Evolutionary conservation across 495 filamentous ascomycete genomes (phyloP).

Genomic region (Penicillium dipodomyicola): DNA sequence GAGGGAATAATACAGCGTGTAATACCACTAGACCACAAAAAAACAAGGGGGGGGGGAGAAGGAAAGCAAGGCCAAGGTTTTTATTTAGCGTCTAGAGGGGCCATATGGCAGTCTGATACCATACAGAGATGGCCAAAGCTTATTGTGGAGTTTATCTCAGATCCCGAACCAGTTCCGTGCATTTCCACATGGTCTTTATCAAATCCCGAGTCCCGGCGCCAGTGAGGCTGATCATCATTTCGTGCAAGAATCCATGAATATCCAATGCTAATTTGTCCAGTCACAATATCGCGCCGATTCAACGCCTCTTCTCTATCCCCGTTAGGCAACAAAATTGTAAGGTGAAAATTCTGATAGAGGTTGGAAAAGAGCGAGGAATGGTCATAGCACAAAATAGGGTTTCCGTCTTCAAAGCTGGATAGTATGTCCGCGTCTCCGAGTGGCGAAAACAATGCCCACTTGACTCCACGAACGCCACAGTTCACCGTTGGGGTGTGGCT

Average conservation of each 20-base stretch:
- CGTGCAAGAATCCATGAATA: background rate
- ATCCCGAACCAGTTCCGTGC: conserved; percentile 4
- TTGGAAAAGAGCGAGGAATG: background rate
- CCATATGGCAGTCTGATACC: no score
- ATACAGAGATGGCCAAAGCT: conserved; percentile 15
- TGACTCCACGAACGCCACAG: conserved; percentile 20
- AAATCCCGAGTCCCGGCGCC: background rate
- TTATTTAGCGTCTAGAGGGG: no score
- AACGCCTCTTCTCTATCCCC: background rate
- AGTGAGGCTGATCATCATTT: conserved; percentile 15
- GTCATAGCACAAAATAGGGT: background rate
- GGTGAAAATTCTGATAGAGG: background rate
- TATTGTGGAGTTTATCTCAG: conserved; percentile 15
- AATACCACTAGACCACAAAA: no score
- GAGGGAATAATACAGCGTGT: no score
- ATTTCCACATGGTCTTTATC: background rate
- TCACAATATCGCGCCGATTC: conserved; percentile 1
- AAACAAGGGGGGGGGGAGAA: no score
- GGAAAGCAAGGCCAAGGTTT: no score
- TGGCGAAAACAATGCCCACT: conserved; percentile 12
- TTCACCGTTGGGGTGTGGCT: conserved; percentile 26
- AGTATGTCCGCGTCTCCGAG: conserved; percentile 23
- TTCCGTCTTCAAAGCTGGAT: background rate
- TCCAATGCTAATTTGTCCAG: conserved; percentile 9
- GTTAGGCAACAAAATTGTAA: conserved; percentile 19